phyloP scores from a whole-genome alignment of 177 flowering plant species.

The Tripterygium wilfordii region DNA sequence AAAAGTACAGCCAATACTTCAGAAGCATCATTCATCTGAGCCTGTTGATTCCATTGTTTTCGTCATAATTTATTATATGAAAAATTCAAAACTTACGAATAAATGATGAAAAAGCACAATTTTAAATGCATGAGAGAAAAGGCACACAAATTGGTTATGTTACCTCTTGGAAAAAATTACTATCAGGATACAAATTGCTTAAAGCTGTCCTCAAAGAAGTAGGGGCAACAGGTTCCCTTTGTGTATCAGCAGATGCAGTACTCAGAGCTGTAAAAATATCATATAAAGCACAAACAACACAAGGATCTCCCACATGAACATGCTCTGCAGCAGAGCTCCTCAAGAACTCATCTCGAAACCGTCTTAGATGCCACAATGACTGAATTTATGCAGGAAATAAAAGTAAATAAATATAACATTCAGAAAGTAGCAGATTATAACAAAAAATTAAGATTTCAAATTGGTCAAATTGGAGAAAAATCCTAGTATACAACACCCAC shows the following conservation, averaged over 20 bases:
- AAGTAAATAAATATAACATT: background rate
- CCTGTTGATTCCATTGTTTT: conserved; percentile 39
- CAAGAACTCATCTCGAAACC: conserved; percentile 78
- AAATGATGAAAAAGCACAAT: background rate
- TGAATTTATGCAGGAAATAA: conserved; percentile 22
- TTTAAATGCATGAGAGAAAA: too few relatives aligned
- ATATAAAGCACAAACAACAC: conserved; percentile 85
- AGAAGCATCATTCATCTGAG: conserved; percentile 98
- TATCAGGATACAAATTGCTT: conserved; percentile 87
- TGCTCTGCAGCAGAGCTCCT: conserved; percentile 55
- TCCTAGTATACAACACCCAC: conserved; percentile 23
- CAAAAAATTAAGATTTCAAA: too few relatives aligned
- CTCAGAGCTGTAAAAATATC: conserved; percentile 73
- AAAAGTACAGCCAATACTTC: conserved; percentile 86
- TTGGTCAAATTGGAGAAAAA: background rate
- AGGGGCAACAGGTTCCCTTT: conserved; percentile 77
- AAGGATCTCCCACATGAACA: conserved; percentile 88
- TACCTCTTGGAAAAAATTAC: conserved; percentile 94
- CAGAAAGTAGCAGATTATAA: background rate
- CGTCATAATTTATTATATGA: background rate
- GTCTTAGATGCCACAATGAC: conserved; percentile 91
- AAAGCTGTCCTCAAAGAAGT: conserved; percentile 79
- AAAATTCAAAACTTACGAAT: background rate
- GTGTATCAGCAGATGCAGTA: conserved; percentile 43
- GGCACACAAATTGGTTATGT: too few relatives aligned